Evolutionary conservation across 176 grass and related monocot species (phyloP).

Genomic region (Cenchrus fungigraminus): DNA sequence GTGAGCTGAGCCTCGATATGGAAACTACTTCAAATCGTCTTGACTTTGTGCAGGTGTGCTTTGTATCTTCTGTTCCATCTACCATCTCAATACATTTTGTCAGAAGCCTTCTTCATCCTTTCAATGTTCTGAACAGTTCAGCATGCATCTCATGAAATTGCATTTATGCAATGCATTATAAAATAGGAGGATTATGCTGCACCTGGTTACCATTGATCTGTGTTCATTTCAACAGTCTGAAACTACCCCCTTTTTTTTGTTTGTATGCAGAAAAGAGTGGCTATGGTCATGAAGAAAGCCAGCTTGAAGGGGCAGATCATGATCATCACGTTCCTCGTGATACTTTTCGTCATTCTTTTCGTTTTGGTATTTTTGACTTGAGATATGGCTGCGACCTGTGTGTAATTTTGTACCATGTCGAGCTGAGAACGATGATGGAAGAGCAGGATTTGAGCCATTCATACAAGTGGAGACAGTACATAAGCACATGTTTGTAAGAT

Average conservation of each 20-base stretch:
- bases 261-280: slow-evolving; percentile 79
- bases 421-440: neutral
- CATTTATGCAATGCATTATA: too few relatives aligned
- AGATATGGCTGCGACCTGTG: neutral
- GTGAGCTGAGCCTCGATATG: slow-evolving; percentile 88
- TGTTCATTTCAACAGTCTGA: neutral
- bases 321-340: slow-evolving; percentile 79
- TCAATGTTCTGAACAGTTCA: neutral
- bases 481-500: slow-evolving; percentile 33
- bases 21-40: slow-evolving; percentile 88
- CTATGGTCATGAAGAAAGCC: slow-evolving; percentile 95
- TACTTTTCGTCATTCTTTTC: slow-evolving; percentile 96
- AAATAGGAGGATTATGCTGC: neutral
- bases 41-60: slow-evolving; percentile 82
- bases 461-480: slow-evolving; percentile 17
- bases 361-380: slow-evolving; percentile 89
- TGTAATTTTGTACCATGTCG: neutral
- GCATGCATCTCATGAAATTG: neutral
- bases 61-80: neutral
- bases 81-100: neutral
- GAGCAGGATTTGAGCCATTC: slow-evolving; percentile 7
- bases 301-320: slow-evolving; percentile 78
- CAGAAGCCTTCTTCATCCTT: neutral
- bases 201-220: neutral
- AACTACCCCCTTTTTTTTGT: neutral